Evolutionary conservation across 2,329 filamentous ascomycete species (phyloP).

Genomic region (Alternaria triticimaculans): DNA sequence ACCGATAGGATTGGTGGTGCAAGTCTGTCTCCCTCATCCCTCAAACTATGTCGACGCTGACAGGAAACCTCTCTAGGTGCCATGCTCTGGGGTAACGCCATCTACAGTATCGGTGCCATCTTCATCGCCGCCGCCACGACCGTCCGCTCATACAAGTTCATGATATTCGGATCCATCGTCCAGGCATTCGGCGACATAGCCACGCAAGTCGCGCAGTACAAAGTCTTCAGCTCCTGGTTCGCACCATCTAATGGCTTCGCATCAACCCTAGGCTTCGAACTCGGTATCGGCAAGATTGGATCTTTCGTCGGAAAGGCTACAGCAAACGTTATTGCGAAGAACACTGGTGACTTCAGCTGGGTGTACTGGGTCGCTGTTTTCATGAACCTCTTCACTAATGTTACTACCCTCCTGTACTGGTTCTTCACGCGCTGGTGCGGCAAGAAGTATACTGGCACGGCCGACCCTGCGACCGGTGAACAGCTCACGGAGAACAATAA

Average conservation of each 20-base stretch:
- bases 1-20: constrained; percentile 67
- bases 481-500: constrained; percentile 66
- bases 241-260: constrained; percentile 67
- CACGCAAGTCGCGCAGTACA: constrained; percentile 69
- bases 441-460: constrained; percentile 54
- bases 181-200: constrained; percentile 67
- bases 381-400: constrained; percentile 69
- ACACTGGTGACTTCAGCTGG: constrained; percentile 67
- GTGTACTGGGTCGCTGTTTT: constrained; percentile 68
- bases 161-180: constrained; percentile 64
- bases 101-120: constrained; percentile 65
- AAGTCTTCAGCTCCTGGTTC: constrained; percentile 71
- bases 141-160: constrained; percentile 64
- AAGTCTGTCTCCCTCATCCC: constrained; percentile 14
- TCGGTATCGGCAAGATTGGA: constrained; percentile 67
- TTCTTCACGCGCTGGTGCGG: constrained; percentile 62
- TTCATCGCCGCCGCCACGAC: constrained; percentile 65
- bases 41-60: neutral
- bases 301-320: constrained; percentile 66
- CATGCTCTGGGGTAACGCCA: constrained; percentile 67
- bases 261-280: constrained; percentile 65
- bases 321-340: constrained; percentile 65
- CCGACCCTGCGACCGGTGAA: constrained; percentile 65
- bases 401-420: constrained; percentile 61
- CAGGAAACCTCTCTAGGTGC: constrained; percentile 43